A percentile compares a stretch with the other conserved stretches of the same genome.
These are phyloP conservation scores for Cryphonectria radicalis DNA, from an alignment of 2,329 filamentous ascomycete species.

Conservation along the genomic window DNA sequence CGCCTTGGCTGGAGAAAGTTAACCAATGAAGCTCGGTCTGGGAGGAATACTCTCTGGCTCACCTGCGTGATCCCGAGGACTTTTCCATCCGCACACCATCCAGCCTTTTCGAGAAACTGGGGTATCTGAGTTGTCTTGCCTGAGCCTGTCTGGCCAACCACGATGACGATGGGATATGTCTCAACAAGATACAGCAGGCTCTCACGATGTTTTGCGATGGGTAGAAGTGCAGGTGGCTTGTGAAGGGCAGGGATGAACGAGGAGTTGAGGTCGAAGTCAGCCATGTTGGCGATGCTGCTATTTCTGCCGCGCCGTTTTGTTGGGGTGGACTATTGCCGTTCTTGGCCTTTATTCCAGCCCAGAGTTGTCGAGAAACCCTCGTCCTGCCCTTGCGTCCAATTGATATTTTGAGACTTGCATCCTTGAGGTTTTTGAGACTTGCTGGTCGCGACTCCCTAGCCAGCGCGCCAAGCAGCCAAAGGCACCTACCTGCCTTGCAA, in stretches of 20 bases:
- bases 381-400: background rate
- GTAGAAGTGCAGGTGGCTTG: conserved; percentile 81
- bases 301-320: background rate
- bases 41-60: conserved; percentile 39
- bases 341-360: background rate
- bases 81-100: conserved; percentile 86
- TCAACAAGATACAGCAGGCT: conserved; percentile 85
- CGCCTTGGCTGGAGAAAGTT: conserved; percentile 69
- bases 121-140: conserved; percentile 97
- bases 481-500: background rate
- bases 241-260: conserved; percentile 80
- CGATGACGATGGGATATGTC: conserved; percentile 80
- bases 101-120: conserved; percentile 84
- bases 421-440: background rate
- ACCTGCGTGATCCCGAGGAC: conserved; percentile 90
- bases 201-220: conserved; percentile 82
- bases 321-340: too few relatives aligned
- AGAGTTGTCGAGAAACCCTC: background rate
- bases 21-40: conserved; percentile 6
- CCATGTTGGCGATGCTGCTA: conserved; percentile 44
- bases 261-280: conserved; percentile 60
- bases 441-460: background rate
- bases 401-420: background rate
- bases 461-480: background rate
- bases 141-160: conserved; percentile 92